Conservation (phyloP, 257 asterid genomes). For the Salvia rosmarinus region DNA sequence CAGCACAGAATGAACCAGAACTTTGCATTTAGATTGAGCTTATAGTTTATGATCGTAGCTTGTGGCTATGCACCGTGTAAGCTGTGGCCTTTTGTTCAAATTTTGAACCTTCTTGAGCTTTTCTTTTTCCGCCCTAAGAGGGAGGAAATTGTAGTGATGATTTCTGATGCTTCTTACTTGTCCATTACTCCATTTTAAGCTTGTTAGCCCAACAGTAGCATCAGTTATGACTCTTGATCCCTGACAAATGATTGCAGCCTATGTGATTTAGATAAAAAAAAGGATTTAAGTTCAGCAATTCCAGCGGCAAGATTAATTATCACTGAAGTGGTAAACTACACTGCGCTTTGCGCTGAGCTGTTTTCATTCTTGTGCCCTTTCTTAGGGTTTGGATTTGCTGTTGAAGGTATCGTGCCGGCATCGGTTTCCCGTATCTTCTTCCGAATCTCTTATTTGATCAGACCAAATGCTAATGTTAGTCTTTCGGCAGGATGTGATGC, state of each 20-base stretch:
- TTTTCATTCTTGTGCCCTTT: background rate
- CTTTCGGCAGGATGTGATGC: constrained; percentile 1
- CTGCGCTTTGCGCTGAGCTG: background rate
- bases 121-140: constrained; percentile 5
- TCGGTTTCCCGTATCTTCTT: background rate
- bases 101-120: constrained; percentile 10
- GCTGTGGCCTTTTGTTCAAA: constrained; percentile 34
- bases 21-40: constrained; percentile 36
- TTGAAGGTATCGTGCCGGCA: constrained; percentile 17
- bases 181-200: background rate
- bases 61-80: constrained; percentile 27
- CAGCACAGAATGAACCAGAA: constrained; percentile 30
- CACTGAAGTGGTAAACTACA: background rate
- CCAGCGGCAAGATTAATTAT: background rate
- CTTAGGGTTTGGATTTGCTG: background rate
- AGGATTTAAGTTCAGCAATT: constrained; percentile 1
- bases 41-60: constrained; percentile 28
- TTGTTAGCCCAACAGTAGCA: constrained; percentile 20
- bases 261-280: background rate
- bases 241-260: constrained; percentile 12
- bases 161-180: constrained; percentile 20
- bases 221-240: background rate
- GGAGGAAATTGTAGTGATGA: constrained; percentile 37
- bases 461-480: constrained; percentile 12
- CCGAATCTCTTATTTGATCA: background rate